Evolutionary conservation across 306 rosid species (phyloP).

Genomic region (Corylus americana): DNA sequence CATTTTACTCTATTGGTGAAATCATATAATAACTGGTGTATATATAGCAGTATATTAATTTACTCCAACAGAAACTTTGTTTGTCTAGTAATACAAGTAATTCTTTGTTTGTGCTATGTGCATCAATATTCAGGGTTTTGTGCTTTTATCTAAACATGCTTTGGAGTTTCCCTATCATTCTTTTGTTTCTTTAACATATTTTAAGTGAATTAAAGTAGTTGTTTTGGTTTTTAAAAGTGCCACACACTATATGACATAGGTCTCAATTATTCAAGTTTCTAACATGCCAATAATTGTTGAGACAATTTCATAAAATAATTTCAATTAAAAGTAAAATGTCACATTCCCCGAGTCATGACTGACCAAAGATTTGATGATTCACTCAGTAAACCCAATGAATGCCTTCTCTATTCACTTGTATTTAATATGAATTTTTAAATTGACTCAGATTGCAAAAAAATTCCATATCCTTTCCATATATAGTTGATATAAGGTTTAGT

Average conservation of each 20-base stretch:
- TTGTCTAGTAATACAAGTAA: not conserved
- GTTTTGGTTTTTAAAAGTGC: not conserved
- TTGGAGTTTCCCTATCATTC: not conserved
- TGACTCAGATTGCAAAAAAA: not conserved
- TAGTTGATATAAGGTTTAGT: not conserved
- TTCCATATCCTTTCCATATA: constrained; percentile 23
- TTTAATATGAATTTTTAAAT: not conserved
- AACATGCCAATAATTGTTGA: not conserved
- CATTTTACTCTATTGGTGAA: constrained; percentile 13
- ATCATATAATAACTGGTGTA: not conserved
- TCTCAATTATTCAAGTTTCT: constrained; percentile 4
- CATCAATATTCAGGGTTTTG: not conserved
- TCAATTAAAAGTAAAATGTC: not conserved
- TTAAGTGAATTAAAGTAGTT: not conserved
- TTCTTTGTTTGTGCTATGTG: not conserved
- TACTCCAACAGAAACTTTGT: not conserved
- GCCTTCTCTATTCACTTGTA: not conserved
- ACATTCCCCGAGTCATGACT: not conserved
- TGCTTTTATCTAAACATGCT: not conserved
- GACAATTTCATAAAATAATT: not conserved
- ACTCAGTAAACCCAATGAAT: not conserved
- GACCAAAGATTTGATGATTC: not conserved
- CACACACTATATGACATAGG: not conserved
- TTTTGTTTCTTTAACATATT: not conserved
- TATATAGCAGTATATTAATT: not conserved